These are phyloP conservation scores for Mucuna pruriens DNA, from an alignment of 306 rosid genomes.

Conservation along the genomic window DNA sequence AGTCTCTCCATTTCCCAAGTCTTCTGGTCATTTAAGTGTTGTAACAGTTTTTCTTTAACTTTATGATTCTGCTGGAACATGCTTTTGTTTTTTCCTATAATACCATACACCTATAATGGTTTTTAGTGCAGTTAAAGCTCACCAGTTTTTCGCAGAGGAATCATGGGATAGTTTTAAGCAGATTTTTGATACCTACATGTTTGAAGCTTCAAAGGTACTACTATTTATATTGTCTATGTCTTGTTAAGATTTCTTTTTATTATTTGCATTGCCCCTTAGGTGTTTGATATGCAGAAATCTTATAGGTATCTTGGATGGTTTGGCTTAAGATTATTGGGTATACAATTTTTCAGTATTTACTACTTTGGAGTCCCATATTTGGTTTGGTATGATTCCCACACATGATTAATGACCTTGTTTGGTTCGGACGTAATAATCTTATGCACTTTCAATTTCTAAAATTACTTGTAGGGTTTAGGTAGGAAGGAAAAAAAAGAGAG, in stretches of 20 bases:
- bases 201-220: conserved; percentile 92
- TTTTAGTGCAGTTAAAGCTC: conserved; percentile 96
- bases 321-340: background rate
- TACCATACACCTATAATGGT: conserved; percentile 55
- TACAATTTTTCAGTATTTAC: background rate
- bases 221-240: conserved; percentile 9
- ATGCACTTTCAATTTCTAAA: conserved; percentile 11
- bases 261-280: background rate
- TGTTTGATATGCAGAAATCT: background rate
- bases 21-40: conserved; percentile 43
- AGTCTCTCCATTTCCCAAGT: conserved; percentile 99
- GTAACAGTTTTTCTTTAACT: background rate
- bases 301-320: background rate
- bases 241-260: background rate
- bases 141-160: conserved; percentile 95
- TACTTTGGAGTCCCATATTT: background rate
- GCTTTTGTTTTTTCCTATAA: conserved; percentile 38
- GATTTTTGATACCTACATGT: conserved; percentile 81
- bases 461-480: background rate
- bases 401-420: conserved; percentile 8
- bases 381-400: background rate
- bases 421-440: conserved; percentile 10
- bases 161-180: conserved; percentile 93
- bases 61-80: conserved; percentile 30
- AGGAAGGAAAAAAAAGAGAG: background rate